Evolutionary conservation across 1,284 basidiomycete genomes (phyloP).

Genomic region (Ceratobasidium sp.): DNA sequence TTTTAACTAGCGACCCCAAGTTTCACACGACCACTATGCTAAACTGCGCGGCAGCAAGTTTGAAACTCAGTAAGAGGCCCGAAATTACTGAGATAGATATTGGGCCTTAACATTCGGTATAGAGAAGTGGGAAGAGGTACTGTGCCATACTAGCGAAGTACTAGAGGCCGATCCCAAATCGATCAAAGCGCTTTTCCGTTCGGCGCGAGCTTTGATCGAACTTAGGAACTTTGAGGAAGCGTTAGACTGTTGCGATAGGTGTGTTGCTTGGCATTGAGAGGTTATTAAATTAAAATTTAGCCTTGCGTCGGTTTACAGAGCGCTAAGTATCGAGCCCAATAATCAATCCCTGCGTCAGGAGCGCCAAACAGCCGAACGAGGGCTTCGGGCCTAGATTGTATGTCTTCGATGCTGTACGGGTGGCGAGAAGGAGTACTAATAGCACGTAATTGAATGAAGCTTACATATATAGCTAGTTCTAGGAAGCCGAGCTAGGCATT

Average conservation of each 20-base stretch:
- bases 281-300: too few relatives aligned
- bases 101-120: neutral
- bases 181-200: constrained; percentile 7
- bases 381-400: too few relatives aligned
- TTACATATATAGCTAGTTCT: too few relatives aligned
- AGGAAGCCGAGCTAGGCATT: too few relatives aligned
- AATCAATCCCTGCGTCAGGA: constrained; percentile 6
- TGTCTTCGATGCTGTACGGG: too few relatives aligned
- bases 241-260: constrained; percentile 15
- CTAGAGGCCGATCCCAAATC: constrained; percentile 1
- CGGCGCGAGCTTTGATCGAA: constrained; percentile 12
- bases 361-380: neutral
- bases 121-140: constrained; percentile 17
- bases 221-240: constrained; percentile 10
- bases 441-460: too few relatives aligned
- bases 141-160: neutral
- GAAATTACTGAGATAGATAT: neutral
- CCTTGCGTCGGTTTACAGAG: neutral
- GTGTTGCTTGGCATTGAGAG: too few relatives aligned
- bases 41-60: constrained; percentile 5
- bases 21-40: constrained; percentile 12
- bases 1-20: constrained; percentile 3
- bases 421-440: too few relatives aligned
- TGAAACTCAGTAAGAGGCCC: neutral
- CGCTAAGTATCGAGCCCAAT: neutral